Conservation (phyloP, 192 early-diverging fungal species). For the Pilaira anomala region DNA sequence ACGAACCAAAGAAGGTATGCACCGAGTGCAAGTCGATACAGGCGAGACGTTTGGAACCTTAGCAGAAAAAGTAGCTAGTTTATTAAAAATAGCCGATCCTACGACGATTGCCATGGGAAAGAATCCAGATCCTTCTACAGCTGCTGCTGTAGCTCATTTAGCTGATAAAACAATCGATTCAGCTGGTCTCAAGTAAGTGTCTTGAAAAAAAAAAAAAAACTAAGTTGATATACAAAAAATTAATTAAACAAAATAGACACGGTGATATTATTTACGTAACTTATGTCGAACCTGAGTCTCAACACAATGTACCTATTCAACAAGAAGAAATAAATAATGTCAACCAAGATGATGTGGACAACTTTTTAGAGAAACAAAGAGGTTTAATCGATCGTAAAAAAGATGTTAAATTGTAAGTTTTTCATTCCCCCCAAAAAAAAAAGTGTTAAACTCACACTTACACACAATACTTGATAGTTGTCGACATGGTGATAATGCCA, state of each 20-base stretch:
- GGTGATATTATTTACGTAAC: conserved; percentile 53
- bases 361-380: conserved; percentile 71
- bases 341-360: conserved; percentile 76
- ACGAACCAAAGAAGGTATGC: conserved; percentile 66
- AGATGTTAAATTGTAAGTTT: conserved; percentile 74
- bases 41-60: conserved; percentile 49
- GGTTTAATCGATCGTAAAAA: conserved; percentile 79
- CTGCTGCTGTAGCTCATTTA: neutral
- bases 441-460: too few species aligned
- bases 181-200: conserved; percentile 15
- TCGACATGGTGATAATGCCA: conserved; percentile 72
- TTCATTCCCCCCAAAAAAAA: too few species aligned
- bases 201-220: neutral
- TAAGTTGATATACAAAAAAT: neutral
- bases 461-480: conserved; percentile 57
- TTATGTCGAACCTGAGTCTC: conserved; percentile 32
- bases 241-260: conserved; percentile 45
- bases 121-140: neutral
- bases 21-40: conserved; percentile 58
- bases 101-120: conserved; percentile 2
- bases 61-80: conserved; percentile 50
- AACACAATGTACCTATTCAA: neutral
- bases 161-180: conserved; percentile 1
- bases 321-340: conserved; percentile 27
- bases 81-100: conserved; percentile 1